phyloP scores from a whole-genome alignment of 305 asterid species.

The Solanum hybrid region DNA sequence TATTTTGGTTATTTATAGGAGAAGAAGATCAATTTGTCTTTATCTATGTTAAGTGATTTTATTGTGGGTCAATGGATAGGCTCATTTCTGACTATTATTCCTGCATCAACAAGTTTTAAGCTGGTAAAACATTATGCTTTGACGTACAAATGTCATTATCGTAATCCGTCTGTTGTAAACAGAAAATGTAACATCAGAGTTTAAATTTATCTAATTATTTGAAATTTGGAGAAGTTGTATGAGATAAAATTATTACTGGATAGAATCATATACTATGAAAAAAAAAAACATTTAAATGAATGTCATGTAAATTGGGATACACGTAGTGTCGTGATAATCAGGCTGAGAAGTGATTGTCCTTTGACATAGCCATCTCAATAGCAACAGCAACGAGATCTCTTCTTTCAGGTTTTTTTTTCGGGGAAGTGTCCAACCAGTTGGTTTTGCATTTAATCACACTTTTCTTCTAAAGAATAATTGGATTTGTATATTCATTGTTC shows the following conservation, averaged over 20 bases:
- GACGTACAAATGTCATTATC: background rate
- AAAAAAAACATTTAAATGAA: background rate
- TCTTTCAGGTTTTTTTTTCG: background rate
- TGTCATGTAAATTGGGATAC: background rate
- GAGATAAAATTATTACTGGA: background rate
- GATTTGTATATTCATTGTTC: background rate
- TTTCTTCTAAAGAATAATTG: background rate
- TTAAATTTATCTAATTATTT: background rate
- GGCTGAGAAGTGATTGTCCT: background rate
- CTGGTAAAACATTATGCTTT: background rate
- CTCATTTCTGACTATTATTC: background rate
- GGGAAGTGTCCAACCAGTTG: background rate
- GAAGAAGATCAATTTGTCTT: background rate
- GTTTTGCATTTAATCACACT: background rate
- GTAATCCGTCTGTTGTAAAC: background rate
- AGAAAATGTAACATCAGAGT: background rate
- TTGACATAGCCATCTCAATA: background rate
- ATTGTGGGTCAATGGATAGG: background rate
- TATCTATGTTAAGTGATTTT: background rate
- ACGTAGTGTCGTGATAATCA: background rate
- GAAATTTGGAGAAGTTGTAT: background rate
- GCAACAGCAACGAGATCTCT: background rate
- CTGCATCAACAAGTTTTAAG: background rate
- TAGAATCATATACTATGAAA: background rate
- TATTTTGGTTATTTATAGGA: background rate